phyloP scores from a whole-genome alignment of 805 yeast species.

The Candida maltosa region DNA sequence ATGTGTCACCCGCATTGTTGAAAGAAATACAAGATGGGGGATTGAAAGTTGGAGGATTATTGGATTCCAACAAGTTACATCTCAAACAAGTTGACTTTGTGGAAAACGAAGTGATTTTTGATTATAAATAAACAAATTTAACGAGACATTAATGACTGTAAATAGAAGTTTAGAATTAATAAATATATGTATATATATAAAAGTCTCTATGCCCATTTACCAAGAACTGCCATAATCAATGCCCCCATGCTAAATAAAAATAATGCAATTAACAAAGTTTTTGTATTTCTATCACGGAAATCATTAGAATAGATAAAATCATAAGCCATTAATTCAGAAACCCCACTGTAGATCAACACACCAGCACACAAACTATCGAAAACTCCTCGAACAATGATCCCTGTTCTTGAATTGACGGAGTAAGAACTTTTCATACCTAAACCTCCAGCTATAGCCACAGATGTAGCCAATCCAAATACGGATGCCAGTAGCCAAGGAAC shows the following conservation, averaged over 20 bases:
- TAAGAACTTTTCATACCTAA: slow-evolving; percentile 30
- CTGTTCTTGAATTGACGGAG: slow-evolving; percentile 29
- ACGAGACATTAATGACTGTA: too few relatives aligned
- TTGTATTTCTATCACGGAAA: slow-evolving; percentile 16
- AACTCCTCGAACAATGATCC: slow-evolving; percentile 30
- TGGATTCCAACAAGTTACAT: slow-evolving; percentile 14
- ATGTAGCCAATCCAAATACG: slow-evolving; percentile 29
- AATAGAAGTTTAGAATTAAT: too few relatives aligned
- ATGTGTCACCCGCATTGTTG: slow-evolving; percentile 16
- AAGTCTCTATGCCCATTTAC: slow-evolving; percentile 29
- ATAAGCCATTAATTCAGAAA: slow-evolving; percentile 38
- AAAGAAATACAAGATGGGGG: slow-evolving; percentile 17
- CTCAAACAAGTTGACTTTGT: slow-evolving; percentile 30
- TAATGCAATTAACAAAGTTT: slow-evolving; percentile 21
- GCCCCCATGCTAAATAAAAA: slow-evolving; percentile 23
- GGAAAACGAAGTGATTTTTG: slow-evolving; percentile 30
- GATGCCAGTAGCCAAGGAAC: slow-evolving; percentile 32
- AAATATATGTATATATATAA: too few relatives aligned
- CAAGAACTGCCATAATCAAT: slow-evolving; percentile 30
- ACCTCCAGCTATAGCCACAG: slow-evolving; percentile 34
- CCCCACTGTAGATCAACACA: slow-evolving; percentile 31
- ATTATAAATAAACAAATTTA: slow-evolving; percentile 6
- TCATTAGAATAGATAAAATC: slow-evolving; percentile 32
- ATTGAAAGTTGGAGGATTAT: slow-evolving; percentile 19
- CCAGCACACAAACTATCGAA: slow-evolving; percentile 36